Evolutionary conservation across 768 basidiomycete species (phyloP), one percentile per base, ranked within the genome.

Genomic region (Amanita rimosa): DNA sequence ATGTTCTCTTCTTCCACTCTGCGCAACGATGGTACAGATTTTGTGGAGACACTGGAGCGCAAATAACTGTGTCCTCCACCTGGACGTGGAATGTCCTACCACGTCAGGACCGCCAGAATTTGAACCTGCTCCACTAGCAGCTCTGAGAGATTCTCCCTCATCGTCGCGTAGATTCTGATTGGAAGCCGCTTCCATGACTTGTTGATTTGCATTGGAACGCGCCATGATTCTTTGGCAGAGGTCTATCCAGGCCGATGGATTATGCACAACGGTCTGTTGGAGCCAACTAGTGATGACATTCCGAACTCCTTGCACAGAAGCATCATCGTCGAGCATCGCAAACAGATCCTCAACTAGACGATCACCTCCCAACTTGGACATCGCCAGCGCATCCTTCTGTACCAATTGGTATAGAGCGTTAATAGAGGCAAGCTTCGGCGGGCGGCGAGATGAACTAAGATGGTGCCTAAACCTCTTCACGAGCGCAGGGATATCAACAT

Each of bases 191-290:
- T 87, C 80, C 1, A 75, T 73, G 11, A 76, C 78, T 57, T 81
- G 83, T 57, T 86, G 88, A 2, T 84, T 81, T 1, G 87, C 89
- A 4, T 90, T 92, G 9, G 92, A 94, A 8, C 89, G 76, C 5
- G 89, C 83, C 92, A 99, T 97, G 60, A 99, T 98, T 21, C 92
- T 73, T 63, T 97, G 95, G 58, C 95, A 98, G 1, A 98, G 73
- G 59, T 94, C 93, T 49, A 99, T 96, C 96, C 96, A 99, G 1
- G 94, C 96, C 0, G 87, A 92, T 0, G 96, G 95, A 53, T 93
- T 89, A 49, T 88, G 79, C 16, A 88, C 74, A 1, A 91, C 94
- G 0, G 96, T 98, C 63, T 99, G 96, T 53, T 86, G 80, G 6
- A 98, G 71, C 96, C 96, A 99, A 54, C 86, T 90, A 10, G 78